Base-by-base conservation (phyloP, 495 filamentous ascomycete species). In the Thozetella sp. region DNA sequence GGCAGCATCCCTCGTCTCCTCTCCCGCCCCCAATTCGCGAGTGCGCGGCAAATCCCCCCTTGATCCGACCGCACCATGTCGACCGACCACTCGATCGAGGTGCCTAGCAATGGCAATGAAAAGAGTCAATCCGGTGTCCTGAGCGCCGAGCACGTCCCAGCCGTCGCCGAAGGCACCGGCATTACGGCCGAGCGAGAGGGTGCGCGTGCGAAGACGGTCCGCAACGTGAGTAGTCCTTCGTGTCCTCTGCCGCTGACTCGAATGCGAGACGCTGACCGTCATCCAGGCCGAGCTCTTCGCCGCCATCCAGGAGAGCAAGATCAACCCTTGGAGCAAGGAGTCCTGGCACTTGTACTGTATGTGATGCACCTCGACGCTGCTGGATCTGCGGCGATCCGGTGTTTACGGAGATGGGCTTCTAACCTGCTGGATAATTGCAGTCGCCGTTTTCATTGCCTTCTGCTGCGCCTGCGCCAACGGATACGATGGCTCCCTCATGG, bases 261-360 rank as follows among this genome's bases (percentile, higher is more conserved):
- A 25, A 2, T 23, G 0, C 11, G 22, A 40, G 59, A n/a, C 25
- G 24, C 57, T 67, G 56, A 72, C 52, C 30, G 13, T 17, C 9
- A 25, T 10, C 46, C 15, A 85, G 83, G 83, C 84, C 70, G 83
- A 85, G 25, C 70, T 87, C 15, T 87, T 70, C 62, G 83, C 84
- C 27, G 83, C 83, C 27, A 76, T 86, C 58, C 69, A 83, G 51
- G 82, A 85, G 63, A 79, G 81, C 26, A 76, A 82, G 45, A 86
- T 87, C 64, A 72, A 81, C 54, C 72, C 70, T 40, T 78, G 81
- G 78, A 85, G 82, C 74, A 81, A 72, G 62, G 72, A 74, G 23
- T 83, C 82, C 12, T 59, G 83, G 22, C 77, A 83, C 6, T 72
- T 87, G 37, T 86, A 85, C 67, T 86, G 81, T 83, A 57, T 61